Evolutionary conservation across 805 yeast genomes (phyloP), one percentile per base, ranked within the genome.

Genomic region (Maudiozyma barnettii): DNA sequence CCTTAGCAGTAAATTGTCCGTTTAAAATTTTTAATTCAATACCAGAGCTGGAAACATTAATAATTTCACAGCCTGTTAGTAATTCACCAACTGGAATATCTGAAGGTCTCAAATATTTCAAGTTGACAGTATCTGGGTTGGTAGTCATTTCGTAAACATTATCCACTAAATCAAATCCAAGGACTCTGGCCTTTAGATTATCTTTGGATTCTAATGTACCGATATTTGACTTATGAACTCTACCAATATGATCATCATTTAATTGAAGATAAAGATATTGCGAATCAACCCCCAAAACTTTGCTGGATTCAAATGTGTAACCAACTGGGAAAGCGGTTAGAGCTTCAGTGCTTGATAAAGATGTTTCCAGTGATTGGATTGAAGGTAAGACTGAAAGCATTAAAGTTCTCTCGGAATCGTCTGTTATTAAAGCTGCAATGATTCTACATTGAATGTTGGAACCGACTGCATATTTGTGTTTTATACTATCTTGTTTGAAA

Each of bases 31-130:
- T 79, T 29, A 93, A 73, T 30, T 77, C 63, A 29, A 93, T 73
- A 20, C 96, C 96, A 42, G 78, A 81, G 21, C 69, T 68, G 7
- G 73, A 67, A 31, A 80, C 79, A 2, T 71, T 64, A 13, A 79
- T 64, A 26, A 77, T 71, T 49, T 81, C 83, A 41, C 95, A 59
- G 46, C 79, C 77, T 1, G 70, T 61, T 19, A 86, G 69, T 10
- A 75, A 59, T 45, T 79, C 82, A 33, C 99, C 99, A 30, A 78
- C 66, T 48, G 87, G 85, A 29, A 93, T 76, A 57, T 90, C 96
- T 43, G 75, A 75, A 7, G 80, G 65, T 46, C 83, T 74, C 51
- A 93, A 67, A 58, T 76, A 91, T 59, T 79, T 74, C 53, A 83
- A 77, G 18, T 77, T 73, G 37, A 93, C 68, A 42, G 79, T 72